These are phyloP conservation scores for Leishmania aethiopica DNA, from an alignment of 208 protist species.

Conservation along the genomic window DNA sequence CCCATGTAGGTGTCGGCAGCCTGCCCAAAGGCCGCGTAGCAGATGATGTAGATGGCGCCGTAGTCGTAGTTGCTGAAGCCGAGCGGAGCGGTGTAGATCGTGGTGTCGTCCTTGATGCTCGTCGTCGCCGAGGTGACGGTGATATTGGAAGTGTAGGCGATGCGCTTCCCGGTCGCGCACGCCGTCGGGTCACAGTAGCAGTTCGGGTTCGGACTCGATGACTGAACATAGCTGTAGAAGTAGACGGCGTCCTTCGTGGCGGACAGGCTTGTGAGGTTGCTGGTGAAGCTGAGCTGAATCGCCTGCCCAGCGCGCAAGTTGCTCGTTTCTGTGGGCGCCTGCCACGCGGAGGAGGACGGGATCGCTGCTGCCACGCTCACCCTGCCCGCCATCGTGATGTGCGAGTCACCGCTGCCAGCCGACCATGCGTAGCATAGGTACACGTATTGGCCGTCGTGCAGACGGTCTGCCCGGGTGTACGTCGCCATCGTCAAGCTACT, in stretches of 20 bases:
- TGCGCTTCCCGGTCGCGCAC: slow-evolving; percentile 45
- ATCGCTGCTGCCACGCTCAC: slow-evolving; percentile 38
- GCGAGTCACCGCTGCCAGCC: slow-evolving; percentile 24
- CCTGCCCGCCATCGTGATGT: slow-evolving; percentile 63
- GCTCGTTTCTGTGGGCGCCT: slow-evolving; percentile 14
- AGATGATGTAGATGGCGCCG: slow-evolving; percentile 75
- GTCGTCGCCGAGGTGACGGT: slow-evolving; percentile 27
- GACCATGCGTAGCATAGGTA: slow-evolving; percentile 85
- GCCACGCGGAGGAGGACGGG: slow-evolving; percentile 47
- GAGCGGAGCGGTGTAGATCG: slow-evolving; percentile 39
- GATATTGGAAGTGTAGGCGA: slow-evolving; percentile 37
- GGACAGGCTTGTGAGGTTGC: slow-evolving; percentile 40
- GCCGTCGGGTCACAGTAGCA: slow-evolving; percentile 80
- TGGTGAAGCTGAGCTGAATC: slow-evolving; percentile 50
- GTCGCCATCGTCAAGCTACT: slow-evolving; percentile 21
- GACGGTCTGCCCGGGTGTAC: slow-evolving; percentile 53
- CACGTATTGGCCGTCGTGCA: slow-evolving; percentile 40
- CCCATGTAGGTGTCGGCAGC: slow-evolving; percentile 69
- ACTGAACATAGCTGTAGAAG: slow-evolving; percentile 74
- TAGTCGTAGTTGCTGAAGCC: slow-evolving; percentile 86
- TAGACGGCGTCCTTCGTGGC: slow-evolving; percentile 55
- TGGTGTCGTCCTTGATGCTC: slow-evolving; percentile 23
- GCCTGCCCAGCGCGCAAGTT: slow-evolving; percentile 53
- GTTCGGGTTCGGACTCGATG: slow-evolving; percentile 40
- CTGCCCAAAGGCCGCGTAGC: slow-evolving; percentile 58